phyloP scores from a whole-genome alignment of 306 rosid species.

The Crataegus laevigata region DNA sequence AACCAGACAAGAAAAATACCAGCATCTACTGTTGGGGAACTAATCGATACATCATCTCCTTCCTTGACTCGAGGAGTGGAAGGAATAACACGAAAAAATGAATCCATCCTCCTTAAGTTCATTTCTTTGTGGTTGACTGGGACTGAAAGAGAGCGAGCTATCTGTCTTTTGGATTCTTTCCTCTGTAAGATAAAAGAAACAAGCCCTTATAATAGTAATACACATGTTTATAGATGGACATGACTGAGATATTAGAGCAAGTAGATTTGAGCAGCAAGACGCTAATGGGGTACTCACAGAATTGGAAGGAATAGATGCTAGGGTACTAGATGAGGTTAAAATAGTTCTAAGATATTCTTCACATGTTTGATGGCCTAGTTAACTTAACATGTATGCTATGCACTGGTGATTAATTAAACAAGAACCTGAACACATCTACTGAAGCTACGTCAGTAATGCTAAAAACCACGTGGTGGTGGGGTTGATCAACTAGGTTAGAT shows the following conservation, averaged over 20 bases:
- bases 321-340: not conserved
- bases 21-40: constrained; percentile 40
- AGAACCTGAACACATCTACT: not conserved
- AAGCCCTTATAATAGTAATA: not conserved
- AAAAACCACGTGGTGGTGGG: not conserved
- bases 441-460: constrained; percentile 10
- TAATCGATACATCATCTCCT: constrained; percentile 21
- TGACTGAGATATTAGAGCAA: not conserved
- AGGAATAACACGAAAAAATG: constrained; percentile 72
- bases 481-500: not conserved
- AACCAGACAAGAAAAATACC: constrained; percentile 37
- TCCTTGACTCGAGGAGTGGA: constrained; percentile 74
- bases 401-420: not conserved
- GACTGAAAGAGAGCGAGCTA: constrained; percentile 81
- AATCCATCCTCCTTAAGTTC: constrained; percentile 58
- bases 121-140: constrained; percentile 54
- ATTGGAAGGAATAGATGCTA: not conserved
- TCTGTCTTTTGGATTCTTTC: constrained; percentile 40
- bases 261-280: not conserved
- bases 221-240: not conserved
- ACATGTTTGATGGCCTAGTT: not conserved
- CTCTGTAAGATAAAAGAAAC: constrained; percentile 38
- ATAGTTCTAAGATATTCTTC: not conserved
- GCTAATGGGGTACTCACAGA: not conserved
- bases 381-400: not conserved